A percentile compares a stretch with the other conserved stretches of the same genome.
Evolutionary conservation across 73 alveolate genomes (phyloP).

Genomic region (Loxodes magnus): DNA sequence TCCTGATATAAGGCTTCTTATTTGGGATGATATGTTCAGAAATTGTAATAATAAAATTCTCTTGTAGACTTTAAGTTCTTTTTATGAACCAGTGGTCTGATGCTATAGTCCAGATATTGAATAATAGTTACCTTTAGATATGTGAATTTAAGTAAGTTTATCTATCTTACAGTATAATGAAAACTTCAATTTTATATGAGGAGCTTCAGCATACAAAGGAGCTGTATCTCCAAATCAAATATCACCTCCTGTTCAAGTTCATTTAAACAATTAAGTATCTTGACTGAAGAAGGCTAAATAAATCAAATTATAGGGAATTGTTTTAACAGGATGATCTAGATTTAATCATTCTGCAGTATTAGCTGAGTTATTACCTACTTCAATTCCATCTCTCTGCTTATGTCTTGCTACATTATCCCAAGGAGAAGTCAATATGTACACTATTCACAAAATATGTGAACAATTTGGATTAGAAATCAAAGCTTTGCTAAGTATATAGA

Average conservation of each 20-base stretch:
- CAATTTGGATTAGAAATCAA: no score
- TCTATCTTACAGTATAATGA: background rate
- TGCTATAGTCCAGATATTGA: background rate
- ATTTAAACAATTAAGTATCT: background rate
- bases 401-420: no score
- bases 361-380: background rate
- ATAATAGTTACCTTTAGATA: background rate
- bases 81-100: background rate
- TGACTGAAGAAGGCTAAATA: background rate
- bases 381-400: background rate
- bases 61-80: background rate
- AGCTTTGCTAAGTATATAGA: no score
- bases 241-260: background rate
- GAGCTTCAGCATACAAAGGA: slow-evolving; percentile 3
- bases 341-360: slow-evolving; percentile 3
- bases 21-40: slow-evolving; percentile 3
- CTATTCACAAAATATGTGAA: no score
- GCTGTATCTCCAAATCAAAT: background rate
- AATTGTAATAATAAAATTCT: background rate
- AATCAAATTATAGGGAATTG: background rate
- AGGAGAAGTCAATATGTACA: no score
- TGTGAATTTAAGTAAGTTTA: background rate
- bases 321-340: slow-evolving; percentile 3
- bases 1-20: background rate
- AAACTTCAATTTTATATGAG: background rate